Base-by-base conservation (phyloP, 805 yeast species). In the Clavispora santaluciae region DNA sequence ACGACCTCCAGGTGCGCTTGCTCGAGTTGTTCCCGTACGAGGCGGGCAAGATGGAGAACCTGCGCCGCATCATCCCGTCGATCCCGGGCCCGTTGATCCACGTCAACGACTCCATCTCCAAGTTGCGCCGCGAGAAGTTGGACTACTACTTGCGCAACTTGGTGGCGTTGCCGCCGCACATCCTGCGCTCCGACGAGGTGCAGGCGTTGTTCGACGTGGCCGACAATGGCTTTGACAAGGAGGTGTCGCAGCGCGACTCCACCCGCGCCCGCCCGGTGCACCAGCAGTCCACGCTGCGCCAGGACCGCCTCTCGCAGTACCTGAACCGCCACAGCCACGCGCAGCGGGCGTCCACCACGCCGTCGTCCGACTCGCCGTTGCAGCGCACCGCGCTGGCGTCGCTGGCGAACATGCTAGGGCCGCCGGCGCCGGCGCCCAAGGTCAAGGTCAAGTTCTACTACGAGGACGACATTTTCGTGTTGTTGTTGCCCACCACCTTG, bases 81-180 rank as follows among this genome's bases (percentile, higher is more conserved):
- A 90, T 93, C 55, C 98, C 99, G 0, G 99, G 98, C 1, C 99
- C 99, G 2, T 73, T 91, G 36, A 83, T 95, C 28, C 86, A 84
- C 54, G 95, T 93, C 40, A 88, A 88, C 46, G 97, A 91, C 49
- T 67, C 70, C 43, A 66, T 78, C 38, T 73, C 78, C 39, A 77
- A 75, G 48, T 68, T 74, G 50, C 64, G 83, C 50, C 58, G 79
- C 47, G 73, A 72, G 42, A 79, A 76, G 54, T 64, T 78, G 44
- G 81, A 78, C 55, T 64, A 65, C 42, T 78, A 77, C 54, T 59
- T 78, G 42, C 61, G 70, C 36, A 69, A 63, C 65, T 79, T 91
- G 46, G 73, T 87, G 23, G 70, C 76, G 31, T 71, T 91, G 55
- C 98, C 98, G 0, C 64, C 69, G 11, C 81, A 89, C 53, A 85